A percentile compares a stretch with the other conserved stretches of the same genome.
Conservation (phyloP, 2,329 filamentous ascomycete species). For the Alternaria gaisen region DNA sequence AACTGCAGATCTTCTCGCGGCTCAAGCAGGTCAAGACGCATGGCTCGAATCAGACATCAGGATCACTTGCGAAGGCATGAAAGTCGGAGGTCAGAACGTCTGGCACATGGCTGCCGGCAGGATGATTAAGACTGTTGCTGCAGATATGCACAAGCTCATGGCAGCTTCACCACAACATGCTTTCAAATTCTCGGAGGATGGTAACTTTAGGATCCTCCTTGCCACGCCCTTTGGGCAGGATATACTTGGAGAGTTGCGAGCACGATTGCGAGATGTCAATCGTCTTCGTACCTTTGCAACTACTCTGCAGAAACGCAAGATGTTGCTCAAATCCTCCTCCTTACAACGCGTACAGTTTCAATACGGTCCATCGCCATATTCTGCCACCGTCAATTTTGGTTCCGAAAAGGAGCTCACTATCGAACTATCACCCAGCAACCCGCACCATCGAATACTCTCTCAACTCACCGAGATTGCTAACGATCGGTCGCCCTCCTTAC, state of each 20-base stretch:
- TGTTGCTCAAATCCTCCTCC: constrained; percentile 67
- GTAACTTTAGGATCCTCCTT: constrained; percentile 70
- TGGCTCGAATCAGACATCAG: constrained; percentile 43
- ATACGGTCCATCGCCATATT: constrained; percentile 66
- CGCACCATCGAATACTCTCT: constrained; percentile 71
- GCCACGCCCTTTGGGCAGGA: constrained; percentile 66
- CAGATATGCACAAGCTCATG: constrained; percentile 51
- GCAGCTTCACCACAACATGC: constrained; percentile 63
- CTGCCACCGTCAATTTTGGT: constrained; percentile 66
- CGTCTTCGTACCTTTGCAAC: constrained; percentile 75
- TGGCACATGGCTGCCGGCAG: constrained; percentile 53
- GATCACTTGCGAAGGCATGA: constrained; percentile 46
- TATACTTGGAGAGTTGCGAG: constrained; percentile 66
- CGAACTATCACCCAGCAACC: constrained; percentile 68
- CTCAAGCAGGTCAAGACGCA: constrained; percentile 29
- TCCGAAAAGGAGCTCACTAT: constrained; percentile 61
- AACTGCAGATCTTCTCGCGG: constrained; percentile 38
- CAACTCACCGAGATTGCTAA: constrained; percentile 68
- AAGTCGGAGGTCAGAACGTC: constrained; percentile 40
- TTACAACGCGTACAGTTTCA: constrained; percentile 69
- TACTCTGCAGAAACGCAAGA: constrained; percentile 66
- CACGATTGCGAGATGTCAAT: constrained; percentile 72
- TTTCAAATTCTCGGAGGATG: constrained; percentile 69
- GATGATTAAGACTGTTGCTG: constrained; percentile 47
- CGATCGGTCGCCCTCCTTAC: constrained; percentile 64